Percentiles rank a stretch among this genome's conserved stretches.
These are phyloP conservation scores for Colletotrichum chrysophilum DNA, from an alignment of 2,329 filamentous ascomycete genomes.

Conservation along the genomic window DNA sequence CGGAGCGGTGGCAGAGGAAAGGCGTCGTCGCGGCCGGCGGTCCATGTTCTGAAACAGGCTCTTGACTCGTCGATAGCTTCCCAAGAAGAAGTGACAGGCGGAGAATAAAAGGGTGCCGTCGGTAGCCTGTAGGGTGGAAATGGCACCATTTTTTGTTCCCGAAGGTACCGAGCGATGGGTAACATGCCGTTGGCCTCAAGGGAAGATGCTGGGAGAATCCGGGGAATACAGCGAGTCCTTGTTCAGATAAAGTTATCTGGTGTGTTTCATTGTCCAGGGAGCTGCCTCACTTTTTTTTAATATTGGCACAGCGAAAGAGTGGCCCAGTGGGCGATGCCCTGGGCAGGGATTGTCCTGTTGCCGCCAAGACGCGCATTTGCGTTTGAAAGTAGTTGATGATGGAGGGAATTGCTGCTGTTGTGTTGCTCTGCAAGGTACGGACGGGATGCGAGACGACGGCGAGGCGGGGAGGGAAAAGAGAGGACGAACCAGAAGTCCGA, in stretches of 20 bases:
- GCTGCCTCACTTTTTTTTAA: neutral
- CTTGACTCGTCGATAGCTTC: conserved; percentile 1
- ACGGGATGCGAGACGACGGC: neutral
- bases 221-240: conserved; percentile 11
- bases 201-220: conserved; percentile 9
- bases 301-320: neutral
- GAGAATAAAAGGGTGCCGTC: neutral
- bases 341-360: neutral
- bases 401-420: neutral
- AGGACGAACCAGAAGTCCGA: conserved; percentile 10
- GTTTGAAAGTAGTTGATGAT: neutral
- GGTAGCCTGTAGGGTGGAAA: neutral
- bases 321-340: neutral
- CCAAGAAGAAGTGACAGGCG: neutral
- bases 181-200: neutral
- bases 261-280: conserved; percentile 9
- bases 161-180: conserved; percentile 1
- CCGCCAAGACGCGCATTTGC: neutral
- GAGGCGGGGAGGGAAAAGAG: neutral
- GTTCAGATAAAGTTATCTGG: conserved; percentile 18
- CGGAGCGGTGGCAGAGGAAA: neutral
- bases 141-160: conserved; percentile 12
- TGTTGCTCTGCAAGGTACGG: neutral
- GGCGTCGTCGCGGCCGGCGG: neutral
- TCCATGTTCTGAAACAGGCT: conserved; percentile 7